Conservation (phyloP, 2,329 filamentous ascomycete genomes). For the Penicillium brasilianum region DNA sequence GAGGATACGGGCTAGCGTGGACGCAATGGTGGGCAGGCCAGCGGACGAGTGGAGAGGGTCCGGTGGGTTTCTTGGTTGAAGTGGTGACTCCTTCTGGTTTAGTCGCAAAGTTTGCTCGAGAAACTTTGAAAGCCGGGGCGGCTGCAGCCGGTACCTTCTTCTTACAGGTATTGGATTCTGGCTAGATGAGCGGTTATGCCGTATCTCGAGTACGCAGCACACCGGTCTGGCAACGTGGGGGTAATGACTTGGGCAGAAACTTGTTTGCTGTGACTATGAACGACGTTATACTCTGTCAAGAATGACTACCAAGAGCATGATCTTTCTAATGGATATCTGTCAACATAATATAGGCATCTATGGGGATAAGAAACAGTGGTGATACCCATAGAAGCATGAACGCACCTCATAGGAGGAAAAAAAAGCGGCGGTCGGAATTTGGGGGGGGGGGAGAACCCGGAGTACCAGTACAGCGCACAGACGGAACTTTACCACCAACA, state of each 20-base stretch:
- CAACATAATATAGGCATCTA: not conserved
- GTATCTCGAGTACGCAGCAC: not conserved
- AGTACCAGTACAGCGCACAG: constrained; percentile 4
- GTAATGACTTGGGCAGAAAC: not conserved
- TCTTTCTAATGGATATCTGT: not conserved
- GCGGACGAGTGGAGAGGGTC: constrained; percentile 17
- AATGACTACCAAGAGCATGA: not conserved
- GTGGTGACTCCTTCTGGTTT: constrained; percentile 3
- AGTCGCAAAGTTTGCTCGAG: constrained; percentile 20
- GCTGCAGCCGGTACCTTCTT: constrained; percentile 32
- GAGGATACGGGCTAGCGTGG: constrained; percentile 28
- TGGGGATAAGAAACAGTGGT: too few relatives aligned
- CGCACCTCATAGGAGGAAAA: not conserved
- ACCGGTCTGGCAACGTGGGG: not conserved
- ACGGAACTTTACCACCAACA: not conserved
- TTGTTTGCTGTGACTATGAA: too few relatives aligned
- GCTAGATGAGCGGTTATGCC: not conserved
- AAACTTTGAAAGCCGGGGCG: constrained; percentile 29
- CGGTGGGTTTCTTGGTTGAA: constrained; percentile 8
- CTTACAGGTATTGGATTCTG: constrained; percentile 5
- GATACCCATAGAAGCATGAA: too few relatives aligned
- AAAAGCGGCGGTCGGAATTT: not conserved
- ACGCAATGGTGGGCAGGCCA: constrained; percentile 9
- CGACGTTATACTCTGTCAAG: not conserved
- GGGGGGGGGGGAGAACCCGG: not conserved